phyloP scores from a whole-genome alignment of 192 early-diverging fungal genomes.

The Mortierella claussenii region DNA sequence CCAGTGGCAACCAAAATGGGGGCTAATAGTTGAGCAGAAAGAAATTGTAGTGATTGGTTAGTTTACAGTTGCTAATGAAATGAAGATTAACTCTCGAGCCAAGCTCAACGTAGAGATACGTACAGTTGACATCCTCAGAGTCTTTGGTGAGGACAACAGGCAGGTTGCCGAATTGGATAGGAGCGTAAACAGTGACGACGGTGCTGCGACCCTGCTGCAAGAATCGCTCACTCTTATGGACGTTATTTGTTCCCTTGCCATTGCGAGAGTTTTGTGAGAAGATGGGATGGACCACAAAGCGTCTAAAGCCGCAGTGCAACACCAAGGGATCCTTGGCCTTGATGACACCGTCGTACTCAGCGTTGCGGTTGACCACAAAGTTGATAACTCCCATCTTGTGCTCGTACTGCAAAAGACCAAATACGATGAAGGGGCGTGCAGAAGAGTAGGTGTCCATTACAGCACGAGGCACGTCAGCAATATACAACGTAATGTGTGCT shows the following conservation, averaged over 20 bases:
- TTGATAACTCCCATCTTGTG: constrained; percentile 94
- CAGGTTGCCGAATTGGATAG: constrained; percentile 88
- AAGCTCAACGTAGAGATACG: no score
- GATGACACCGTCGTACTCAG: constrained; percentile 81
- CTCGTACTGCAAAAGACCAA: constrained; percentile 81
- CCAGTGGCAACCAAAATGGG: constrained; percentile 86
- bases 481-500: constrained; percentile 76
- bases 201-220: constrained; percentile 75
- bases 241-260: constrained; percentile 86
- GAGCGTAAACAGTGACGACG: constrained; percentile 91
- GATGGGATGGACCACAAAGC: constrained; percentile 85
- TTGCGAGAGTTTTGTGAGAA: constrained; percentile 88
- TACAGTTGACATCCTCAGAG: constrained; percentile 63
- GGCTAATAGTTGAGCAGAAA: constrained; percentile 18
- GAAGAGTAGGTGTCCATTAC: constrained; percentile 64
- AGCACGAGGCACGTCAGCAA: constrained; percentile 73
- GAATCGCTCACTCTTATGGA: constrained; percentile 96
- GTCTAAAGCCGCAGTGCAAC: constrained; percentile 88
- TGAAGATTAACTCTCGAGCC: not conserved
- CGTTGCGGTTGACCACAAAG: constrained; percentile 76
- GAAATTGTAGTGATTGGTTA: not conserved
- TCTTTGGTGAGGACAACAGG: constrained; percentile 88
- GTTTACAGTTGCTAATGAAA: not conserved
- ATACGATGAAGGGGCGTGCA: constrained; percentile 63
- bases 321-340: constrained; percentile 95